Evolutionary conservation across 306 rosid genomes (phyloP).

Genomic region (Cajanus cajan): DNA sequence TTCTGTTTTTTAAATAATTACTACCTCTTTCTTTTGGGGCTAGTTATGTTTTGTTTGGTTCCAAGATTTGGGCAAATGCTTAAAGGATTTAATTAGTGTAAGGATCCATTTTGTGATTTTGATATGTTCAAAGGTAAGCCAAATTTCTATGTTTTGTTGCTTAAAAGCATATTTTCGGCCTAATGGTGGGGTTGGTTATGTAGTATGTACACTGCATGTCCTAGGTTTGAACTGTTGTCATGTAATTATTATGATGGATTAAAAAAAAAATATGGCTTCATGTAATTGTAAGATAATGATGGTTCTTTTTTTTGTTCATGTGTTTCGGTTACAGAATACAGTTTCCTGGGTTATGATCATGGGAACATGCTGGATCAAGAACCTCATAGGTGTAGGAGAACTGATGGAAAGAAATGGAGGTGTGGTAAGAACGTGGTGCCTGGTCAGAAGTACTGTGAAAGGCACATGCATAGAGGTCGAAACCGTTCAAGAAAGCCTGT

Average conservation of each 20-base stretch:
- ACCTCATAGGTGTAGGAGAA: constrained; percentile 81
- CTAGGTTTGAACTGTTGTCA: too few relatives aligned
- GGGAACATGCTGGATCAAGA: constrained; percentile 55
- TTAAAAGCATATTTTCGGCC: background rate
- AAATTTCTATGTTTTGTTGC: background rate
- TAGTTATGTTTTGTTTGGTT: background rate
- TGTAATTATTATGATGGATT: too few relatives aligned
- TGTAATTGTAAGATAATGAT: constrained; percentile 20
- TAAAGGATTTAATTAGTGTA: constrained; percentile 3
- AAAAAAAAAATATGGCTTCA: too few relatives aligned
- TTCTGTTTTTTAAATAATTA: constrained; percentile 20
- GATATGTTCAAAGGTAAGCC: background rate
- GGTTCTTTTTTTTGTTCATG: constrained; percentile 24
- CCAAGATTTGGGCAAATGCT: background rate
- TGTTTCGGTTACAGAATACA: constrained; percentile 43
- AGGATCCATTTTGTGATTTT: background rate
- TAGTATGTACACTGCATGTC: too few relatives aligned
- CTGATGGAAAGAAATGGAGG: constrained; percentile 97
- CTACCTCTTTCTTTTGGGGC: background rate
- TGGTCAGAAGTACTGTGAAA: constrained; percentile 70
- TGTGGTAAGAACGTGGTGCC: constrained; percentile 52
- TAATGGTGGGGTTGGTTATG: too few relatives aligned
- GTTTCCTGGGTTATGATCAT: constrained; percentile 36
- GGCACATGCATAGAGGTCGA: constrained; percentile 88
- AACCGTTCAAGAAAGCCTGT: constrained; percentile 99